Evolutionary conservation across 345 rosid genomes (phyloP), one percentile per base, ranked within the genome.

Genomic region (Dovyalis caffra): DNA sequence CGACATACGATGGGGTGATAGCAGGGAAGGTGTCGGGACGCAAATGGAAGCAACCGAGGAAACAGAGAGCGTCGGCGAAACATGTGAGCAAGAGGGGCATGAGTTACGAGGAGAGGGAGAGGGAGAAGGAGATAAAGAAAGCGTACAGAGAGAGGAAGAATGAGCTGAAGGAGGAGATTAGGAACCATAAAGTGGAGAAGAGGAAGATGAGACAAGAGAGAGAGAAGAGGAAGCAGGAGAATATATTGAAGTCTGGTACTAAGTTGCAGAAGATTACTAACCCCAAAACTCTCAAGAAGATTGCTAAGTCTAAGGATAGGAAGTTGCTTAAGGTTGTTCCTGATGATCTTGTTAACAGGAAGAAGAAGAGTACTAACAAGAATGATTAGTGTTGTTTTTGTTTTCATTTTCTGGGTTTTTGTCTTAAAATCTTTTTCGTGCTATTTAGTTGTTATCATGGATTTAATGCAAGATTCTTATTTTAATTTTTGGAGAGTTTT

Each of bases 1-100:
- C 97, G 3, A 89, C 90, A 0, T 92, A 92, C 88, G 97, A 92
- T 83, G 99, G 99, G 26, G 99, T 95, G 69, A 92, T 95, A 49
- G 93, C 94, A 38, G 99, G 97, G 60, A 92, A 69, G 83, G 99
- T 87, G 4, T 95, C 97, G 0, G 97, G 97, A 2, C 80, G 97
- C 82, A 81, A 82, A 21, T 95, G 97, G 99, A 95, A 95, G 83
- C 87, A 86, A 87, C 84, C 82, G 71, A 74, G 94, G 64, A 77
- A 79, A 74, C 92, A 89, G 6, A 81, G 97, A 38, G 82, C 97
- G 31, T 95, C 99, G 38, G 97, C 94, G 71, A 72, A 75, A 83
- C 81, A 77, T 21, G 97, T 87, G 83, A 90, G 82, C 84, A 66
- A 73, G 83, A 89, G 71, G 74, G 83, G 90, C 69, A 83, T 86